Evolutionary conservation across 139 green algal genomes (phyloP), one percentile per base, ranked within the genome.

Genomic region (Chlorella ohadii): DNA sequence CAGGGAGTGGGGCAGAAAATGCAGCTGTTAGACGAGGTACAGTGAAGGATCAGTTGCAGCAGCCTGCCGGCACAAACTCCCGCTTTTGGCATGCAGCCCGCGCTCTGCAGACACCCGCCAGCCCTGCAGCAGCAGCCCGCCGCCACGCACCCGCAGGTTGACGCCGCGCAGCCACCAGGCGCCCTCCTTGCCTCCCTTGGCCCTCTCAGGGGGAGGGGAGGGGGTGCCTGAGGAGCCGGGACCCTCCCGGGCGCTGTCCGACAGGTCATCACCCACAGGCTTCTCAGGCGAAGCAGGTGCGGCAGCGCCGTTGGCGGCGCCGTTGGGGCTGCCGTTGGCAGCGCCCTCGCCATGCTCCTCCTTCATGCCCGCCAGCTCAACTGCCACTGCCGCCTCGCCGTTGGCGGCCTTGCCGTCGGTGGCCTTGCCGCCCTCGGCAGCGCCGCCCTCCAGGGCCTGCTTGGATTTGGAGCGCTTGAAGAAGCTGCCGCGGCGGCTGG

Each of bases 151-250:
- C 41, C 70, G 55, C 2, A 98, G 82, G 65, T 91, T 92, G n/a
- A 98, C 81, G 83, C 88, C 85, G 13, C 61, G 51, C 64, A 98
- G 86, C 80, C 77, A 79, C 84, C 85, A 92, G 61, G 84, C 73
- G n/a, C 66, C 82, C 15, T 73, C 73, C 64, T 86, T 78, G 79
- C 20, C 64, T 79, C 64, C 51, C 72, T 23, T 81, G 33, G 55
- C 74, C 55, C 41, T 70, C 25, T 72, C 76, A 3, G 57, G 38
- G 3, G 76, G 76, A 27, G 76, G 57, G 2, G 76, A 71, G 33
- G 84, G 16, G 28, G 61, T 41, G 31, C 31, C 83, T 38, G 47
- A 63, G 56, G 41, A 39, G 27, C 19, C 22, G 65, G 64, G 74
- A 11, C 57, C 36, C 25, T 72, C 59, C 27, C 39, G 76, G 5